Conservation (phyloP, 805 yeast genomes). For the Wickerhamomyces sydowiorum region DNA sequence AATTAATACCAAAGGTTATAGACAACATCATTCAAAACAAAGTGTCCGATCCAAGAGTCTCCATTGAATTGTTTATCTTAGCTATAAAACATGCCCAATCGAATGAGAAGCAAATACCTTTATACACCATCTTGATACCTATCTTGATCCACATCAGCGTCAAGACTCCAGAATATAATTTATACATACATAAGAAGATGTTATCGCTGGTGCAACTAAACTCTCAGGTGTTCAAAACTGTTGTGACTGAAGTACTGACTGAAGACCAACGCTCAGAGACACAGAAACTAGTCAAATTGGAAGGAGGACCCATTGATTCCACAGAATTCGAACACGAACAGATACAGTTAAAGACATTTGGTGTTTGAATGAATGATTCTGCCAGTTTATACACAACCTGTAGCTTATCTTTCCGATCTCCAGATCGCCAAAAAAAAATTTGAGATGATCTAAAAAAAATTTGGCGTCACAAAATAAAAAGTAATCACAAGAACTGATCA, state of each 20-base stretch:
- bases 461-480: no score
- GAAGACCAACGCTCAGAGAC: slow-evolving; percentile 34
- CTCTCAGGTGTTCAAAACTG: slow-evolving; percentile 42
- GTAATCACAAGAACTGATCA: no score
- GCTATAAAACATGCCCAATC: slow-evolving; percentile 12
- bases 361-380: neutral
- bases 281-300: slow-evolving; percentile 37
- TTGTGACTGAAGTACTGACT: slow-evolving; percentile 33
- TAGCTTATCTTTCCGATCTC: neutral
- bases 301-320: slow-evolving; percentile 13
- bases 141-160: slow-evolving; percentile 27
- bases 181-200: slow-evolving; percentile 42
- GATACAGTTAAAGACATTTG: slow-evolving; percentile 49
- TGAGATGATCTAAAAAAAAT: neutral
- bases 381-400: neutral
- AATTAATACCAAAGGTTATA: slow-evolving; percentile 41
- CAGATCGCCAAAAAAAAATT: neutral
- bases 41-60: slow-evolving; percentile 16
- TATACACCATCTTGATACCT: slow-evolving; percentile 31
- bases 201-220: slow-evolving; percentile 39
- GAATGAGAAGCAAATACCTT: slow-evolving; percentile 14
- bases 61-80: slow-evolving; percentile 25
- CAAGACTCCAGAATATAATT: slow-evolving; percentile 19
- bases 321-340: slow-evolving; percentile 25
- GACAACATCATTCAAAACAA: slow-evolving; percentile 21